Evolutionary conservation across 768 basidiomycete genomes (phyloP), one percentile per base, ranked within the genome.

Genomic region (Hemileccinum rubropunctum): DNA sequence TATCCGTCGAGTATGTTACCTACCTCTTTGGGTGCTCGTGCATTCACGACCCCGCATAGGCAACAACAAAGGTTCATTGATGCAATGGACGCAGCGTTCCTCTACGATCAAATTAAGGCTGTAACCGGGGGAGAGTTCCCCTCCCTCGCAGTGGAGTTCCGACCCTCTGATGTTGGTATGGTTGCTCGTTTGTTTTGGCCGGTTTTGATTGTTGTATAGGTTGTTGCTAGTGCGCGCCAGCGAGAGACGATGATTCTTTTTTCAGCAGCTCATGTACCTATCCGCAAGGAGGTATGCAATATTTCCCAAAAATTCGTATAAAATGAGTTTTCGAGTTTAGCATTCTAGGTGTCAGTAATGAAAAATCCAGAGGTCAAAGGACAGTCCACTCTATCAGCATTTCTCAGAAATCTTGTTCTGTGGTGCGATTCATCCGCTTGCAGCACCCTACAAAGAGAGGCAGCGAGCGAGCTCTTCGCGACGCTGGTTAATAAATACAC

Each of bases 401-500:
- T 88, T 58, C 64, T 91, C 23, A 68, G 77, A 9, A 62, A 63
- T 35, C 67, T 90, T 7, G 64, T 89, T 12, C 59, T 65, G 8
- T 94, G 89, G 89, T 75, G 76, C 35, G 67, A 89, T 18, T 59
- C 69, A 6, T 58, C 65, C 11, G 70, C 77, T 4, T 74, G 76
- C 15, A 79, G 71, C 43, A 67, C 72, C 38, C 56, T 77, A 0
- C 86, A 89, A 62, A 71, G 73, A 53, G 74, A 77, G 27, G 76
- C 82, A 23, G 79, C 76, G 2, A 73, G 79, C 58, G 77, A 83
- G 34, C 59, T 83, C 3, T 63, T 91, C 15, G 76, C 85, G 1
- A 78, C 84, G 0, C 69, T 89, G n/a, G 68, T 93, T 23, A 97
- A 98, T 65, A 91, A 93, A 66, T 80, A 83, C 33, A 73, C 75